Conservation (phyloP, 805 yeast species). For the Metschnikowia lunata region DNA sequence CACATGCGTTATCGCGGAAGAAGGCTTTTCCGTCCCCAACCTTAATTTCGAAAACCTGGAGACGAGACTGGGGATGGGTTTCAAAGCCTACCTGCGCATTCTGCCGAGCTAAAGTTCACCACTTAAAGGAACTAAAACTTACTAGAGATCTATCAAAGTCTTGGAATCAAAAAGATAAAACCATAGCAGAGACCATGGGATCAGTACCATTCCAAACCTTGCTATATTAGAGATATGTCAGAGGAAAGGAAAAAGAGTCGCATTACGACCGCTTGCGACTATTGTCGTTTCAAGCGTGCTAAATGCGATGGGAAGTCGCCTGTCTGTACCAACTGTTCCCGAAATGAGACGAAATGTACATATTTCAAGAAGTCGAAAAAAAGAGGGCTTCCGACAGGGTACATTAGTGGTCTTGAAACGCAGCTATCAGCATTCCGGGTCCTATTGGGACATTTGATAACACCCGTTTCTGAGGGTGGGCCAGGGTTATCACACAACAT, state of each 20-base stretch:
- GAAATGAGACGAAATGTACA: constrained; percentile 14
- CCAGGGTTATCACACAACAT: neutral
- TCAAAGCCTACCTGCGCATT: neutral
- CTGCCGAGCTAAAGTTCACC: too few species aligned
- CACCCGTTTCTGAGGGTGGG: constrained; percentile 1
- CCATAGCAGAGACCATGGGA: too few species aligned
- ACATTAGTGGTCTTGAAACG: constrained; percentile 19
- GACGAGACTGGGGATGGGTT: constrained; percentile 1
- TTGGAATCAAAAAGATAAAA: too few species aligned
- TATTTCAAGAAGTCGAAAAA: constrained; percentile 18
- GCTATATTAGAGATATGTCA: neutral
- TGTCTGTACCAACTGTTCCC: constrained; percentile 17
- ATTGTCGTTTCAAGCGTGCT: constrained; percentile 21
- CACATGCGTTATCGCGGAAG: neutral
- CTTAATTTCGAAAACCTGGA: neutral
- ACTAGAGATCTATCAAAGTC: too few species aligned
- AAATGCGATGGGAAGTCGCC: constrained; percentile 24
- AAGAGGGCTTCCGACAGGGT: constrained; percentile 22
- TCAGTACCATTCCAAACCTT: too few species aligned
- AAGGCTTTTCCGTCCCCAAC: constrained; percentile 2
- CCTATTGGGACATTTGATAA: constrained; percentile 7
- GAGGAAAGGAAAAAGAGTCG: constrained; percentile 13
- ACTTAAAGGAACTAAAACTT: too few species aligned
- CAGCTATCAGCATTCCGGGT: constrained; percentile 17
- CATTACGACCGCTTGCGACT: constrained; percentile 23